Evolutionary conservation across 805 yeast genomes (phyloP), one percentile per base, ranked within the genome.

Genomic region (Alloascoidea africana): DNA sequence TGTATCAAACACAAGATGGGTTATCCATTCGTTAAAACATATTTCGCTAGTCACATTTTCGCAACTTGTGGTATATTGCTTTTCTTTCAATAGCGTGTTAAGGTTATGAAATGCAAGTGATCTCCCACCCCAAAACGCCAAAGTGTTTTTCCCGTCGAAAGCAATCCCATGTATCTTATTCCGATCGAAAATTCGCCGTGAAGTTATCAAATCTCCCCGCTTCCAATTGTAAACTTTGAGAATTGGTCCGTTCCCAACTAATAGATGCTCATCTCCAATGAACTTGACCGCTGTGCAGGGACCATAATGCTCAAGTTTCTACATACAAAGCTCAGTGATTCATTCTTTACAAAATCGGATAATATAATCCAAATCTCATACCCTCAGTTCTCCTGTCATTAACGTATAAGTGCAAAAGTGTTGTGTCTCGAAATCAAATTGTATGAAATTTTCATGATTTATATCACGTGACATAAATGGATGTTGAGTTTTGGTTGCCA

Each of bases 161-260:
- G 65, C 54, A 19, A 89, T 71, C n/a, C 84, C 81, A 52, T 89
- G 96, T 27, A 89, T 75, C 51, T 85, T 87, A 55, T 84, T 83
- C 38, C 74, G 63, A n/a, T 55, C 53, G 52, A 89, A 81, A 1
- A 83, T 54, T 38, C 64, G 62, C 32, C 59, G 55, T 15, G 58
- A 50, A 39, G 50, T 54, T 2, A 72, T 17, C 15, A 70, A 52
- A 16, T 50, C 39, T 3, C 63, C 61, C 0, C 59, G 50, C 13
- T 45, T 49, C 49, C 70, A 62, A 42, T 69, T 60, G 52, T 70
- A 78, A 1, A 74, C 56, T 45, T 70, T 68, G 38, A 86, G 51
- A 8, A 53, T 53, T 2, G 91, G 79, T 0, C 96, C 96, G 44
- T 74, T 70, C 0, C 89, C 95, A 2, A 73, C 76, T 4, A 72